Percentiles rank a stretch among this genome's conserved stretches.
Conservation (phyloP, 2,329 filamentous ascomycete species). For the Coleophoma cylindrospora region DNA sequence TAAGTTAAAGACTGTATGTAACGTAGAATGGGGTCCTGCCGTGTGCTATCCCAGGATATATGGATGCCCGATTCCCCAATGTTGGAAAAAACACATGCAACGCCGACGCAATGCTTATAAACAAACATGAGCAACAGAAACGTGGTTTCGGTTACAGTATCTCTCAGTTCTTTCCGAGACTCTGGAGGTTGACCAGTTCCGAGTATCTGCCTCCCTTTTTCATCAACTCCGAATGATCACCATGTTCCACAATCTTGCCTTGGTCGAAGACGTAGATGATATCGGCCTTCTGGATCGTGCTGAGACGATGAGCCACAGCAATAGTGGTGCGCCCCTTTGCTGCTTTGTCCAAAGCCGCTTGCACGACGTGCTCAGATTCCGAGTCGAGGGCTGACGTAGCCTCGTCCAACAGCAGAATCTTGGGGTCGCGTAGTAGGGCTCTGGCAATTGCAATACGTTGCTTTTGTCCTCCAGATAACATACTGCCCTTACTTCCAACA, state of each 20-base stretch:
- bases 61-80: no score
- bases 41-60: no score
- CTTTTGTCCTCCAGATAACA: slow-evolving; percentile 88
- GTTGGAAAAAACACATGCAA: background rate
- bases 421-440: slow-evolving; percentile 84
- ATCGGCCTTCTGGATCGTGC: slow-evolving; percentile 91
- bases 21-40: no score
- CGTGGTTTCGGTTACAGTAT: background rate
- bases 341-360: slow-evolving; percentile 75
- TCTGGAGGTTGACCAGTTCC: slow-evolving; percentile 77
- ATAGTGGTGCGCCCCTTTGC: slow-evolving; percentile 86
- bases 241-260: slow-evolving; percentile 78
- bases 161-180: slow-evolving; percentile 52
- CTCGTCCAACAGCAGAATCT: slow-evolving; percentile 79
- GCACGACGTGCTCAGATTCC: slow-evolving; percentile 74
- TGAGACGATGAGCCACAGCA: slow-evolving; percentile 86
- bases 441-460: slow-evolving; percentile 89
- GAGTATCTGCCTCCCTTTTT: slow-evolving; percentile 66
- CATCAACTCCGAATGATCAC: slow-evolving; percentile 72
- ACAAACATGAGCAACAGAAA: background rate
- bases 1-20: no score
- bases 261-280: slow-evolving; percentile 96
- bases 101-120: slow-evolving; percentile 11
- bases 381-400: slow-evolving; percentile 74
- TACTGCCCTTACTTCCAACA: slow-evolving; percentile 80